Conservation (phyloP, 2,329 filamentous ascomycete species). For the Trichoderma koningii region DNA sequence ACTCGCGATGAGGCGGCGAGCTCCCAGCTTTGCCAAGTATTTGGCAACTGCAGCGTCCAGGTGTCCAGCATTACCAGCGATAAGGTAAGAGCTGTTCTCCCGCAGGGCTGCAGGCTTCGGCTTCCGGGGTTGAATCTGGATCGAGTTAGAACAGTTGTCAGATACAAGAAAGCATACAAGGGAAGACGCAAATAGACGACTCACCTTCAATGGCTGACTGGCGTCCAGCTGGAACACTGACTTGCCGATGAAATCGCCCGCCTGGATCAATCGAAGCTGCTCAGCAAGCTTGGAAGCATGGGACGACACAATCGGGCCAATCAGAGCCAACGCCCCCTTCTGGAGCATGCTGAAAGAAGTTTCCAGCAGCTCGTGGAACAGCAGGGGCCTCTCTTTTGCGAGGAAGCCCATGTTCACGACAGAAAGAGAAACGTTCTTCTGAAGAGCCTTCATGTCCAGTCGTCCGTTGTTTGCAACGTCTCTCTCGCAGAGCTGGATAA, state of each 20-base stretch:
- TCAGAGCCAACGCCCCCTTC: background rate
- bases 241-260: conserved; percentile 19
- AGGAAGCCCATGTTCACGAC: conserved; percentile 22
- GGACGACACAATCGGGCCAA: conserved; percentile 10
- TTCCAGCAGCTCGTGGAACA: conserved; percentile 20
- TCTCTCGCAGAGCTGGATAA: conserved; percentile 20
- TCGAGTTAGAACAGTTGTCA: background rate
- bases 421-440: conserved; percentile 20
- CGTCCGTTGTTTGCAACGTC: conserved; percentile 18
- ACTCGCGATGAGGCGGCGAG: conserved; percentile 13
- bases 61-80: background rate
- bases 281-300: conserved; percentile 19
- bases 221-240: conserved; percentile 15
- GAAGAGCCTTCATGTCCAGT: conserved; percentile 14
- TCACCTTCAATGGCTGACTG: conserved; percentile 21
- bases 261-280: conserved; percentile 22
- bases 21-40: conserved; percentile 22
- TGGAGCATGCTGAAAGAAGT: conserved; percentile 22
- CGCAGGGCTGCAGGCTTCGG: conserved; percentile 14
- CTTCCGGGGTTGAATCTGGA: conserved; percentile 25
- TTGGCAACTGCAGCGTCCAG: conserved; percentile 17
- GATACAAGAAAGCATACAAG: background rate
- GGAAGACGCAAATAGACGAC: background rate
- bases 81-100: conserved; percentile 23
- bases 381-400: conserved; percentile 9